Evolutionary conservation across 441 rosid genomes (phyloP).

Genomic region (Biscutella laevigata): DNA sequence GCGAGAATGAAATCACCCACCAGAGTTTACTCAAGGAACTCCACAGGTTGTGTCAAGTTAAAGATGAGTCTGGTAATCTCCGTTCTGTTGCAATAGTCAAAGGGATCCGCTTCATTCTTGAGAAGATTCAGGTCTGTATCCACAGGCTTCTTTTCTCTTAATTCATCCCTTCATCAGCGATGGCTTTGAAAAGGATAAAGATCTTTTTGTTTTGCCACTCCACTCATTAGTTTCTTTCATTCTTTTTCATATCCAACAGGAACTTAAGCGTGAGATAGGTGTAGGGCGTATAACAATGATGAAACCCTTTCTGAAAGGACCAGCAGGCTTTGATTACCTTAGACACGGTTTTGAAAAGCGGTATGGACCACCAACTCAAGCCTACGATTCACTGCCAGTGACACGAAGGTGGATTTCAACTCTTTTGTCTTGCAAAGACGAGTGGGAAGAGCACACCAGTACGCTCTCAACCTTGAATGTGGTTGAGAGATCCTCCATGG

Average conservation of each 20-base stretch:
- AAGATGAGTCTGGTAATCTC: conserved; percentile 37
- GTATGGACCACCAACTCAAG: conserved; percentile 48
- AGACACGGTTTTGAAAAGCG: conserved; percentile 50
- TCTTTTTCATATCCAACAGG: conserved; percentile 9
- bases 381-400: conserved; percentile 40
- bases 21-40: conserved; percentile 51
- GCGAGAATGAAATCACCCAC: conserved; percentile 45
- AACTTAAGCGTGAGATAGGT: conserved; percentile 50
- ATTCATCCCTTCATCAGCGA: background rate
- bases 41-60: conserved; percentile 43
- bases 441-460: conserved; percentile 65
- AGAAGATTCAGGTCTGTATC: conserved; percentile 70
- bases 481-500: conserved; percentile 30
- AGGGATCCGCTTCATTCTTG: conserved; percentile 78
- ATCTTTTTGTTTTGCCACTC: background rate
- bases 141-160: background rate
- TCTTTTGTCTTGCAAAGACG: conserved; percentile 38
- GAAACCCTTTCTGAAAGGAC: conserved; percentile 77
- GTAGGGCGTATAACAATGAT: conserved; percentile 58
- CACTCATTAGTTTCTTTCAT: background rate
- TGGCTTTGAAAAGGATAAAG: background rate
- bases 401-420: conserved; percentile 61
- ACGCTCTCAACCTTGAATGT: conserved; percentile 38
- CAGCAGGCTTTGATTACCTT: conserved; percentile 75
- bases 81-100: conserved; percentile 54